Evolutionary conservation across 768 basidiomycete species (phyloP).

Genomic region (Tylopilus balloui): DNA sequence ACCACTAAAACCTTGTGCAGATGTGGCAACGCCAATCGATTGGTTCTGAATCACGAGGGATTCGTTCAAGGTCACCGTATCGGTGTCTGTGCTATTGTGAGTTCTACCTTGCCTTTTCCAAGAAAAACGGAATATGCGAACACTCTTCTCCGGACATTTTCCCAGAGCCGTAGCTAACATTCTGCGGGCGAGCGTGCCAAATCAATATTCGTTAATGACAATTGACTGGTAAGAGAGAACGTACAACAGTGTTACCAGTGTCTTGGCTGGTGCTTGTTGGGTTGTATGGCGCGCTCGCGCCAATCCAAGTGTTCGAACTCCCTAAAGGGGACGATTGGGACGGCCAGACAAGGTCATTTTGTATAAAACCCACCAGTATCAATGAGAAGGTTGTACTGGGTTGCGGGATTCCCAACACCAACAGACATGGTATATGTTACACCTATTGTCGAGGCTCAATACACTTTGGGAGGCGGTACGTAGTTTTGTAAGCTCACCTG

Average conservation of each 20-base stretch:
- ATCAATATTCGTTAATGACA: neutral
- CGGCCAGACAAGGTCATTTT: neutral
- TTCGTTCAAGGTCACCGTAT: slow-evolving; percentile 41
- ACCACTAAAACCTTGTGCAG: slow-evolving; percentile 40
- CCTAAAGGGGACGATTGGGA: slow-evolving; percentile 19
- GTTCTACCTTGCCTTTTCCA: neutral
- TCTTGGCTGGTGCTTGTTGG: slow-evolving; percentile 43
- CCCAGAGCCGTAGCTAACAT: slow-evolving; percentile 52
- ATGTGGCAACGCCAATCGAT: slow-evolving; percentile 44
- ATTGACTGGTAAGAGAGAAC: slow-evolving; percentile 7
- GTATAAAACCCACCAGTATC: slow-evolving; percentile 43
- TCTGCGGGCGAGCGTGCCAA: slow-evolving; percentile 26
- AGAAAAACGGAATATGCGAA: slow-evolving; percentile 17
- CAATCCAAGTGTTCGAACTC: slow-evolving; percentile 55
- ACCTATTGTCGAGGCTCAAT: slow-evolving; percentile 19
- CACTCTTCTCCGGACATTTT: slow-evolving; percentile 51
- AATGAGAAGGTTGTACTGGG: slow-evolving; percentile 49
- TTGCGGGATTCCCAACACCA: slow-evolving; percentile 48
- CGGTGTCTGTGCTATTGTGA: slow-evolving; percentile 35
- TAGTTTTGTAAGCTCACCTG: slow-evolving; percentile 31
- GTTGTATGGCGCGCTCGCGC: slow-evolving; percentile 44
- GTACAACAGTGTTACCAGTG: slow-evolving; percentile 36
- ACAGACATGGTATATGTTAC: slow-evolving; percentile 53
- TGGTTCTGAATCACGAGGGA: slow-evolving; percentile 43
- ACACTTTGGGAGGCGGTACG: neutral